Evolutionary conservation across 192 early-diverging fungal genomes (phyloP), one percentile per base, ranked within the genome.

Genomic region (Umbelopsis sp.): DNA sequence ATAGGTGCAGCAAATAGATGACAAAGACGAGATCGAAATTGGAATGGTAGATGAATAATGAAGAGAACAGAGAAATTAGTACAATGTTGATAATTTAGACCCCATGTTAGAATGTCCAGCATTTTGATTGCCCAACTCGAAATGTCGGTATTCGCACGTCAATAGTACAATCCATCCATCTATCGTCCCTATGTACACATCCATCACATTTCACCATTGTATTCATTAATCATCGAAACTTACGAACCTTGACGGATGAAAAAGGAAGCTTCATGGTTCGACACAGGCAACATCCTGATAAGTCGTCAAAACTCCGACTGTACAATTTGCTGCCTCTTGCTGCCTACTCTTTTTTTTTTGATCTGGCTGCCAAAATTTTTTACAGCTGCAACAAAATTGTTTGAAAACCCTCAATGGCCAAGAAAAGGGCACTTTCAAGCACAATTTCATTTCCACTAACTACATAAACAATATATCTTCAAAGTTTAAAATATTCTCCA

Each of bases 161-260:
- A 31, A 20, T 62, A 17, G 34, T 34, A 49, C 16, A 49, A 49
- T n/a, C 56, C 12, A 62, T 62, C 29, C 29, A 62, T 62, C 56
- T n/a, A 62, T 62, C 56, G 4, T 34, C 29, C 16, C 56, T 12
- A 34, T 2, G 11, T 20, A 62, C 56, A 26, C 56, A 62, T 62
- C 56, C 56, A 62, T 62, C 56, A 22, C 56, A 62, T 62, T 10
- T 12, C 31, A 29, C 26, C 29, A 17, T 49, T 16, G 43, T 17
- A 49, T 49, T 21, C 29, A 62, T 62, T 1, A 62, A 62, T 36
- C 56, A 31, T 17, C 34, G 4, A 29, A 29, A 32, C 17, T 62
- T 26, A 62, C 56, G 24, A 62, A 62, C 56, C 56, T 62, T 62
- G 56, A 62, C 29, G 56, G 56, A 62, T 62, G 56, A 62, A 62